phyloP scores from a whole-genome alignment of 257 asterid genomes.

The Avicennia marina region DNA sequence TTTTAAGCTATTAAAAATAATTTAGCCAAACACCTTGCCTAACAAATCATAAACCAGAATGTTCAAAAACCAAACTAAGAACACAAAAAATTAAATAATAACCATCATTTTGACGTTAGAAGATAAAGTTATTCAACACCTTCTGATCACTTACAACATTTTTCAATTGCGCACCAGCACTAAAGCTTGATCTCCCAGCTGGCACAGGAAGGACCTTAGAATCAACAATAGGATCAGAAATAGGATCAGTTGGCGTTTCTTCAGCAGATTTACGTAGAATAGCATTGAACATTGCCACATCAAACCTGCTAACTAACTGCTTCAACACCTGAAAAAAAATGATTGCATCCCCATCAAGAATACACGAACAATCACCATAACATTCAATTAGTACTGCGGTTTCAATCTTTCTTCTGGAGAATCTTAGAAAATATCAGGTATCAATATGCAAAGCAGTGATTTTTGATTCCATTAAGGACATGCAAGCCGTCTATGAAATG shows the following conservation, averaged over 20 bases:
- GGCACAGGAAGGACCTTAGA: constrained; percentile 75
- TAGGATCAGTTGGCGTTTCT: constrained; percentile 91
- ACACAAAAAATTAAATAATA: background rate
- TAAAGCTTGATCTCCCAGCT: constrained; percentile 75
- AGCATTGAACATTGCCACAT: constrained; percentile 92
- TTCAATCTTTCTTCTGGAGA: no score
- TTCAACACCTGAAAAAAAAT: constrained; percentile 70
- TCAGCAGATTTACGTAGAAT: constrained; percentile 64
- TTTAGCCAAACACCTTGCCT: no score
- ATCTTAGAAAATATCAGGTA: no score
- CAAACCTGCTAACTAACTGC: constrained; percentile 83
- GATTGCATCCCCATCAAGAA: no score
- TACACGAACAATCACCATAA: no score
- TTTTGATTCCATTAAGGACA: no score
- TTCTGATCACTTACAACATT: constrained; percentile 60
- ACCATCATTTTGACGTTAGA: background rate
- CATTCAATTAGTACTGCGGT: no score
- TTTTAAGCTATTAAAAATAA: no score
- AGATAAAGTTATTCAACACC: background rate
- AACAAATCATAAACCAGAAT: no score
- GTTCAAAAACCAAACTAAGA: background rate
- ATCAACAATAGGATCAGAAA: constrained; percentile 89
- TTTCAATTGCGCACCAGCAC: constrained; percentile 86
- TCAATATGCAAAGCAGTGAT: no score
- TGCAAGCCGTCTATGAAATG: no score